phyloP scores from a whole-genome alignment of 352 stramenopile species.

The Globisporangium perplexum region DNA sequence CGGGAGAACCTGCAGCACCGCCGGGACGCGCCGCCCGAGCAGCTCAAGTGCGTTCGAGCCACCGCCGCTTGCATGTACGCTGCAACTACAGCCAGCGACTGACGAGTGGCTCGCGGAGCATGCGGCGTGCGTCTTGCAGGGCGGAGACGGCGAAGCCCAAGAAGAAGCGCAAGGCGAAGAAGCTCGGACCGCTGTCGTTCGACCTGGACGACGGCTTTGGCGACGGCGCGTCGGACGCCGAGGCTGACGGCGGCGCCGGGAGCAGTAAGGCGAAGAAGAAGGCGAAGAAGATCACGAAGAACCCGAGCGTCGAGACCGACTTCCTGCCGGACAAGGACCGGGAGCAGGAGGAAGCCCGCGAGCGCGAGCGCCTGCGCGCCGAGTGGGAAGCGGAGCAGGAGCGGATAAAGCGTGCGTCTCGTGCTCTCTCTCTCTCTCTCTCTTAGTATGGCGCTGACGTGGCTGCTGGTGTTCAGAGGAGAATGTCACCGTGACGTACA shows the following conservation, averaged over 20 bases:
- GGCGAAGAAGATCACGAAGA: slow-evolving; percentile 81
- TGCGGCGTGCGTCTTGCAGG: slow-evolving; percentile 13
- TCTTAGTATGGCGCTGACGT: background rate
- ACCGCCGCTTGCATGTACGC: background rate
- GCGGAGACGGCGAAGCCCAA: slow-evolving; percentile 40
- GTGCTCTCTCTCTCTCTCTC: background rate
- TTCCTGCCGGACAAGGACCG: slow-evolving; percentile 94
- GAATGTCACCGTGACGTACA: slow-evolving; percentile 95
- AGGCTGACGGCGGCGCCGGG: slow-evolving; percentile 7
- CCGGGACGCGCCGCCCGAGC: slow-evolving; percentile 19
- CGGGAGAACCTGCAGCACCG: slow-evolving; percentile 70
- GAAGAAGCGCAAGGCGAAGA: slow-evolving; percentile 82
- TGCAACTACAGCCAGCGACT: background rate
- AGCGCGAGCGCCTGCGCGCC: slow-evolving; percentile 77
- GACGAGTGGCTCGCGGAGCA: background rate
- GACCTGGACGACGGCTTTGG: slow-evolving; percentile 77
- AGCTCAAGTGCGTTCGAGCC: slow-evolving; percentile 19
- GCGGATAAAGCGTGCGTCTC: slow-evolving; percentile 83
- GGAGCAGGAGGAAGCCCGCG: slow-evolving; percentile 71
- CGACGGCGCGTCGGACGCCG: slow-evolving; percentile 17
- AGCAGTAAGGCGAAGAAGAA: slow-evolving; percentile 18
- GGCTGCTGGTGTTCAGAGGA: slow-evolving; percentile 44
- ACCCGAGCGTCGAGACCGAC: slow-evolving; percentile 92
- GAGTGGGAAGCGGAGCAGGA: slow-evolving; percentile 94
- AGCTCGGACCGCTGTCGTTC: slow-evolving; percentile 66